phyloP scores from a whole-genome alignment of 2,329 filamentous ascomycete genomes.

The Sporothrix protearum region DNA sequence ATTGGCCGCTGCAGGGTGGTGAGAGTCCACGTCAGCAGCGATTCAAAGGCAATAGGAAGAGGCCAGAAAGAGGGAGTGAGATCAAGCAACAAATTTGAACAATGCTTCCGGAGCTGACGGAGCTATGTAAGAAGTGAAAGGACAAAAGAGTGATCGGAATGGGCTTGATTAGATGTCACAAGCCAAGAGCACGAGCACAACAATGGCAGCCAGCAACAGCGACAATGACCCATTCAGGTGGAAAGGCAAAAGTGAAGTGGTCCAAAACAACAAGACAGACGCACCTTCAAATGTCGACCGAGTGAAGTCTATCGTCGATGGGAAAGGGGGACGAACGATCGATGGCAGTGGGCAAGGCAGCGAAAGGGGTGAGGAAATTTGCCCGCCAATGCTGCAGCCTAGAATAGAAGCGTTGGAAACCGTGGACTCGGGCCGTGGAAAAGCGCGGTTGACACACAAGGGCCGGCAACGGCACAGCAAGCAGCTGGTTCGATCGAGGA shows the following conservation, averaged over 20 bases:
- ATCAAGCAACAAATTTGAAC: neutral
- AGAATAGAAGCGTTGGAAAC: neutral
- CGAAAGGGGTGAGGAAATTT: slow-evolving; percentile 2
- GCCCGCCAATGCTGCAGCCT: slow-evolving; percentile 16
- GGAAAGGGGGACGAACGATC: neutral
- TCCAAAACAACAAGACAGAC: neutral
- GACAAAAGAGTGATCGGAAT: neutral
- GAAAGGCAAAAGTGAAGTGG: neutral
- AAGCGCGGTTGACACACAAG: neutral
- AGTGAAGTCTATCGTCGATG: neutral
- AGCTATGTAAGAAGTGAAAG: neutral
- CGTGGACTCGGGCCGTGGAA: slow-evolving; percentile 1
- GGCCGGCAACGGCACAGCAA: slow-evolving; percentile 12
- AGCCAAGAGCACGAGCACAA: neutral
- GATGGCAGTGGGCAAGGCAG: neutral
- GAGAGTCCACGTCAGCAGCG: slow-evolving; percentile 7
- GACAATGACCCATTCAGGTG: neutral
- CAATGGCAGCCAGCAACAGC: neutral
- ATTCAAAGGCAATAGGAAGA: neutral
- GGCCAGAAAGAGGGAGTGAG: neutral
- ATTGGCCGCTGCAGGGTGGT: slow-evolving; percentile 4
- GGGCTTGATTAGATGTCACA: neutral
- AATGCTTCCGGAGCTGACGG: neutral
- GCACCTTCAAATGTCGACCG: neutral
- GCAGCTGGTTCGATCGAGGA: neutral